Conservation (phyloP, 2,329 filamentous ascomycete genomes). For the Clarireedia hainanense region DNA sequence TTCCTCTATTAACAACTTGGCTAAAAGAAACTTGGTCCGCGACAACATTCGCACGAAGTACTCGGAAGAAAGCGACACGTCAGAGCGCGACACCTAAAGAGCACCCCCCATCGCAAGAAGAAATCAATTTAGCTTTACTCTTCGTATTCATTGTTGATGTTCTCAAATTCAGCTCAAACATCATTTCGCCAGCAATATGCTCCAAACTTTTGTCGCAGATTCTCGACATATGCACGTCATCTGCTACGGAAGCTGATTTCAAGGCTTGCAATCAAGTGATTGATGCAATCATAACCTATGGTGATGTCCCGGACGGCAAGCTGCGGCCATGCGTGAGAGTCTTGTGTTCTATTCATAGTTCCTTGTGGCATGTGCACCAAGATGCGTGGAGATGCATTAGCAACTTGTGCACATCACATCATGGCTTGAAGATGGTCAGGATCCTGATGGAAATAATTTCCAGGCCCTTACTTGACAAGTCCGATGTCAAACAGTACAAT, state of each 20-base stretch:
- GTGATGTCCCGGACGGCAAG: constrained; percentile 55
- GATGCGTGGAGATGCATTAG: constrained; percentile 62
- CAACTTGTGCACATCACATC: constrained; percentile 66
- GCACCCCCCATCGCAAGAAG: constrained; percentile 40
- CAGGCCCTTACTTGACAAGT: constrained; percentile 37
- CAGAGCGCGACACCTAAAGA: constrained; percentile 31
- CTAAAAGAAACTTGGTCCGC: constrained; percentile 47
- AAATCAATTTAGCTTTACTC: constrained; percentile 54
- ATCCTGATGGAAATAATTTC: constrained; percentile 56
- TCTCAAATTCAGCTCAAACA: constrained; percentile 69
- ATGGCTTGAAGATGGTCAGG: constrained; percentile 61
- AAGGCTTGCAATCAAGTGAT: constrained; percentile 60
- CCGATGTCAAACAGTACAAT: constrained; percentile 35
- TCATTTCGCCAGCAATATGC: constrained; percentile 55
- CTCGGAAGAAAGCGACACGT: constrained; percentile 42
- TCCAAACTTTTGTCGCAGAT: constrained; percentile 53
- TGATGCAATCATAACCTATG: constrained; percentile 64
- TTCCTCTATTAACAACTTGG: constrained; percentile 56
- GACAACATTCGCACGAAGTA: constrained; percentile 45
- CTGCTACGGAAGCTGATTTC: constrained; percentile 56
- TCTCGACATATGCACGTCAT: constrained; percentile 60
- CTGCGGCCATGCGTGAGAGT: constrained; percentile 61
- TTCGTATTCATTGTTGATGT: constrained; percentile 60
- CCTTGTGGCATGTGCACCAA: constrained; percentile 53
- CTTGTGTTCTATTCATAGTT: constrained; percentile 62